Base-by-base conservation (phyloP, 371 early-diverging fungal genomes). In the Mortierella sp. region DNA sequence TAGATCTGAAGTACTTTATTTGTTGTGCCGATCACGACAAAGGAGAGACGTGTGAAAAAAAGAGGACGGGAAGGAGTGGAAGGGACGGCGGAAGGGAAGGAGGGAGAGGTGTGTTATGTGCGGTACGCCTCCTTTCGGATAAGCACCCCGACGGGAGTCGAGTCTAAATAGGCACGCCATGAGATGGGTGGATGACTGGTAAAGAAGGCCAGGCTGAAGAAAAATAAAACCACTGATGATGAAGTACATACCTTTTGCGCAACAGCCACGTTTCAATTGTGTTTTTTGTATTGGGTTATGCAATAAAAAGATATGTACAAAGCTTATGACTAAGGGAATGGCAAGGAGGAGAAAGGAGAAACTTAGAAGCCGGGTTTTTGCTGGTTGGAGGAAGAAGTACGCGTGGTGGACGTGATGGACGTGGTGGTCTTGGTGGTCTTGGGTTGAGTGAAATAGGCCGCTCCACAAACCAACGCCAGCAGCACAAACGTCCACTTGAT, bases 401-500 rank as follows among this genome's bases (percentile, higher is more conserved):
- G 56, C 21, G 32, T 49, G 4, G 58, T 35, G 32, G 24, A 55
- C 32, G 27, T 27, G 21, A 48, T 11, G 5, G 70, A 6, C 6
- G 3, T 24, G 27, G 56, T 24, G 27, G 27, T 24, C 24, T 18
- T 41, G 29, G 41, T 75, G 5, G 75, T 18, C 38, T 74, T 83
- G 48, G 83, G 80, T 38, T 76, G 75, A 18, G 83, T 77, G 32
- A 84, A 58, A 54, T 84, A 84, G 3, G 84, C 81, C 4, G 78
- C 81, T 16, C 76, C 84, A 76, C 78, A 84, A 51, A 84, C 76
- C 18, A 84, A 41, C 5, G 84, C 51, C 71, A 84, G 55, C 24
- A 84, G 24, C 35, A 84, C 63, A 58, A 58, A 84, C 10, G 74
- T 63, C 81, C 84, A 84, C 75, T 84, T 84, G 65, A 84, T 78